Conservation (phyloP, 495 filamentous ascomycete genomes). For the Chaetomidium leptoderma region DNA sequence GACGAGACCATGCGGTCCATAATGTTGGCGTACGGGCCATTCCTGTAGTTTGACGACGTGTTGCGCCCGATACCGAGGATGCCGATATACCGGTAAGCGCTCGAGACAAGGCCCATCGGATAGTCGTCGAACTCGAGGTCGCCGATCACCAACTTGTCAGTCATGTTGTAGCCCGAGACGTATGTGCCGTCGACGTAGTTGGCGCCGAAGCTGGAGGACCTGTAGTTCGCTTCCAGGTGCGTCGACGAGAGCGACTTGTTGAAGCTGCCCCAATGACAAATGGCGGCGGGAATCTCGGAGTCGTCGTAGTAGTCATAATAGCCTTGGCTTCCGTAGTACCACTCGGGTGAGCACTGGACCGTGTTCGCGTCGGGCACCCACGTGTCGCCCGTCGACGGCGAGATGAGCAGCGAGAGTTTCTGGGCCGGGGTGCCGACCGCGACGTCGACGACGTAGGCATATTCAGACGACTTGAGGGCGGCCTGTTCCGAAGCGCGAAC, state of each 20-base stretch:
- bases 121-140: constrained; percentile 55
- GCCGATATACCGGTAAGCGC: constrained; percentile 56
- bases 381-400: constrained; percentile 68
- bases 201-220: constrained; percentile 59
- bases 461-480: constrained; percentile 4
- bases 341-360: constrained; percentile 41
- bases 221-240: constrained; percentile 51
- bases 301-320: constrained; percentile 5
- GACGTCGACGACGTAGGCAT: constrained; percentile 55
- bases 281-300: not conserved
- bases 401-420: constrained; percentile 53
- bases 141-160: constrained; percentile 63
- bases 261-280: constrained; percentile 41
- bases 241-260: constrained; percentile 59
- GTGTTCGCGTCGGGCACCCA: constrained; percentile 63
- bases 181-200: constrained; percentile 63
- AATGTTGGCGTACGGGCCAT: constrained; percentile 60
- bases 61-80: constrained; percentile 76
- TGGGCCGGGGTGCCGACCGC: constrained; percentile 62
- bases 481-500: constrained; percentile 10
- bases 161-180: constrained; percentile 64
- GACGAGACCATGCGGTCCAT: constrained; percentile 60
- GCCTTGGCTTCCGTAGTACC: constrained; percentile 19
- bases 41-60: constrained; percentile 26
- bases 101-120: constrained; percentile 69